Base-by-base conservation (phyloP, 2,329 filamentous ascomycete genomes). In the Diaporthe sp. region DNA sequence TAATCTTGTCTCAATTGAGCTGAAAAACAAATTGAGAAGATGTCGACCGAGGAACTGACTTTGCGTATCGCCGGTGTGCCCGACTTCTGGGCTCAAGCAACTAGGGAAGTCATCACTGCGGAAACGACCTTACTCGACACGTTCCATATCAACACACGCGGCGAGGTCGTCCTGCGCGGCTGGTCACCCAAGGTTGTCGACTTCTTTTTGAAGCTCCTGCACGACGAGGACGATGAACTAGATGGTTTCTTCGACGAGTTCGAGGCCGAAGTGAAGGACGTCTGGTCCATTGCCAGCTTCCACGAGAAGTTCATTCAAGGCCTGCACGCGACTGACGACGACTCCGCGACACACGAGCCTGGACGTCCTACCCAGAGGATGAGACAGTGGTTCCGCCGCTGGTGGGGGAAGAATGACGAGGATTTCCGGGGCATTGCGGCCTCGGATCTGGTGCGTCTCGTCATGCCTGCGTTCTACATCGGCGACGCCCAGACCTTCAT, bases 391-490 rank as follows among this genome's bases (percentile, higher is more conserved):
- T 72, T 72, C 42, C 22, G 70, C 15, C 28, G 44, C 42, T 61
- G 70, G 70, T 72, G 57, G 70, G 19, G 19, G 2, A 22, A 60
- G 12, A 58, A 72, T 25, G 42, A 19, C 28, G 28, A 7, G 28
- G 22, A 13, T 28, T 37, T 60, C n/a, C 70, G 70, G 12, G 31
- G 31, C 31, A 31, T 31, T 31, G 31, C 31, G 31, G 31, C 31
- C 1, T 31, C 31, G 31, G 31, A 31, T 31, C 31, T 31, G 31
- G 31, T 31, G 31, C 31, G 31, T 31, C 5, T 31, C 1, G 31
- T 31, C 19, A 72, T 72, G 25, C 70, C 55, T 7, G 70, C 28
- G 4, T 72, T 72, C 42, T 28, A 72, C 70, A 72, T 72, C 19
- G 55, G 55, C 13, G 70, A 72, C 37, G 51, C 70, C 9, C 4